Evolutionary conservation across 2,329 filamentous ascomycete genomes (phyloP).

Genomic region (Xylogone sp.): DNA sequence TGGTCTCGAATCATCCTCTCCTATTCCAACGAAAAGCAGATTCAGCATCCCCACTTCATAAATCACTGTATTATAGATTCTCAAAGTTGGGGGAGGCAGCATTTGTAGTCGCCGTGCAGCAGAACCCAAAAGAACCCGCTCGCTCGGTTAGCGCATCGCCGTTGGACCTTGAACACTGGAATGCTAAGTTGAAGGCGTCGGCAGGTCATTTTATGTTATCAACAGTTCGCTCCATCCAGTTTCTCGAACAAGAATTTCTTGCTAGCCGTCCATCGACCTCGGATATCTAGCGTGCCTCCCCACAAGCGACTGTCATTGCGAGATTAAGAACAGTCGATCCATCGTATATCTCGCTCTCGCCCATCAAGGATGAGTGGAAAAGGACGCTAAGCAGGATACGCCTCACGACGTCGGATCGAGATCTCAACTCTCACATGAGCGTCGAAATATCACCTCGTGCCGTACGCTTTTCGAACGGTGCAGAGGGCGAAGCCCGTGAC

Average conservation of each 20-base stretch:
- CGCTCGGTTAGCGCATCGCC: background rate
- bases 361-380: background rate
- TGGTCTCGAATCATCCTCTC: too few relatives aligned
- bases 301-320: background rate
- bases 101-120: background rate
- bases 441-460: constrained; percentile 50
- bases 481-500: constrained; percentile 42
- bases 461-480: constrained; percentile 52
- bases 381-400: background rate
- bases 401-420: background rate
- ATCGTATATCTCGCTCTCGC: background rate
- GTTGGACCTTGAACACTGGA: background rate
- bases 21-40: too few relatives aligned
- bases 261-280: too few relatives aligned
- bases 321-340: background rate
- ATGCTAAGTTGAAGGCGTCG: too few relatives aligned
- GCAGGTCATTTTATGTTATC: background rate
- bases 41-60: background rate
- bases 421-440: constrained; percentile 16
- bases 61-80: background rate
- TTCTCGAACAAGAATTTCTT: background rate
- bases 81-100: background rate
- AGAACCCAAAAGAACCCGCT: background rate
- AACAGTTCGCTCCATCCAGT: background rate
- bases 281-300: background rate